These are phyloP conservation scores for Aspergillus sp. DNA, from an alignment of 2,329 filamentous ascomycete species.

Conservation along the genomic window DNA sequence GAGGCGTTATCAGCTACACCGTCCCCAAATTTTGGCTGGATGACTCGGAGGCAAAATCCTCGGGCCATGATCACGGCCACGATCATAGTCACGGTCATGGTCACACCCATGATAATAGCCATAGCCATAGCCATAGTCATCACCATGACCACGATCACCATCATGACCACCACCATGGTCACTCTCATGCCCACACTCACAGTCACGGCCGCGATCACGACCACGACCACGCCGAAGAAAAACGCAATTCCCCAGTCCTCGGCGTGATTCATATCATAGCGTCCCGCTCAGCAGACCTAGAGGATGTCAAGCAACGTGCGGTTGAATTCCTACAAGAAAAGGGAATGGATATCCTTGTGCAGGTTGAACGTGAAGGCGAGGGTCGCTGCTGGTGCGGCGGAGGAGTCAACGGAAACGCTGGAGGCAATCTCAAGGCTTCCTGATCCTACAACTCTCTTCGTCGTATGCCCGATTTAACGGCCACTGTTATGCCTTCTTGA, in stretches of 20 bases:
- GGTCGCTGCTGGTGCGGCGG: slow-evolving; percentile 62
- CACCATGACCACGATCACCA: slow-evolving; percentile 27
- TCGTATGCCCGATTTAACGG: background rate
- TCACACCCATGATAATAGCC: slow-evolving; percentile 26
- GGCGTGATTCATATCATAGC: slow-evolving; percentile 87
- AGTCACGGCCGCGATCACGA: slow-evolving; percentile 22
- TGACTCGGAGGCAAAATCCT: slow-evolving; percentile 54
- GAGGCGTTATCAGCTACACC: slow-evolving; percentile 81
- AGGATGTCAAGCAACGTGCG: slow-evolving; percentile 81
- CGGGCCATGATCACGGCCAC: slow-evolving; percentile 42
- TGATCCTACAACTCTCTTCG: background rate
- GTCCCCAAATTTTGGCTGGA: slow-evolving; percentile 93
- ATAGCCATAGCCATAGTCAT: slow-evolving; percentile 31
- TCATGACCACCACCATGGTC: slow-evolving; percentile 30
- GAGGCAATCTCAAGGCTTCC: background rate
- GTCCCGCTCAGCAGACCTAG: slow-evolving; percentile 67
- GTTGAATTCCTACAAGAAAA: slow-evolving; percentile 67
- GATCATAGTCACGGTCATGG: slow-evolving; percentile 31
- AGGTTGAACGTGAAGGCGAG: slow-evolving; percentile 84
- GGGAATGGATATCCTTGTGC: slow-evolving; percentile 78
- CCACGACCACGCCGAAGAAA: slow-evolving; percentile 20
- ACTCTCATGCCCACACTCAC: slow-evolving; percentile 29
- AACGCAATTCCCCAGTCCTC: slow-evolving; percentile 51
- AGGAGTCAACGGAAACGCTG: slow-evolving; percentile 25
- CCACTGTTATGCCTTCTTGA: background rate